Base-by-base conservation (phyloP, 1,284 basidiomycete genomes). In the Ceratobasidium sp. region DNA sequence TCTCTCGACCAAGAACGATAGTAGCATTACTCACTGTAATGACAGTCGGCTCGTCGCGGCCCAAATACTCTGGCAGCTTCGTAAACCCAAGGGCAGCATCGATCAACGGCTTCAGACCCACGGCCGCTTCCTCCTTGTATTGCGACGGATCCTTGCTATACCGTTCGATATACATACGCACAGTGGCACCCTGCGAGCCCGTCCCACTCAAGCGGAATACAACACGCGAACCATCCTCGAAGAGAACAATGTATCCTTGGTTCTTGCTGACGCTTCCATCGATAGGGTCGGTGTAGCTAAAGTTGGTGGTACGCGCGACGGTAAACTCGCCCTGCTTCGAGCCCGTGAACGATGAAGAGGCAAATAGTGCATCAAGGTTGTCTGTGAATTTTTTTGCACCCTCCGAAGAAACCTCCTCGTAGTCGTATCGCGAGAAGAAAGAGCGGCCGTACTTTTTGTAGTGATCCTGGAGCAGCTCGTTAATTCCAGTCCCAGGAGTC, bases 381-480 rank as follows among this genome's bases (percentile, higher is more conserved):
- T 89, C 89, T 84, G 99, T 96, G 83, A 99, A 88, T 80, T 92
- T 91, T 82, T 94, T 91, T 66, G 98, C 97, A 46, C 94, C 95
- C 48, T 94, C 94, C 0, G 96, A 96, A 17, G 95, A 90, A 67
- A 98, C 96, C 85, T 99, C 98, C 85, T 99, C 97, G 87, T 99
- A 99, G 87, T 99, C 97, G 87, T 99, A 99, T 82, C 96, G 93
- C 80, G 94, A 96, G 90, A 99, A 99, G 91, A 99, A 99, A 79
- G 94, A 96, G 80, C 97, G 96, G 59, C 97, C 97, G 86, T 99
- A 99, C 82, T 90, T 92, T 80, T 90, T 88, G 87, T 99, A 99
- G 88, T 97, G 96, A 80, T 90, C 90, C 81, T 92, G 88, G 56
- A 98, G 90, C 80, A 98, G 86, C 83, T 97, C 96, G 80, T 96